Base-by-base conservation (phyloP, 108 stramenopile genomes). In the Pseudonitzschia multiseries region DNA sequence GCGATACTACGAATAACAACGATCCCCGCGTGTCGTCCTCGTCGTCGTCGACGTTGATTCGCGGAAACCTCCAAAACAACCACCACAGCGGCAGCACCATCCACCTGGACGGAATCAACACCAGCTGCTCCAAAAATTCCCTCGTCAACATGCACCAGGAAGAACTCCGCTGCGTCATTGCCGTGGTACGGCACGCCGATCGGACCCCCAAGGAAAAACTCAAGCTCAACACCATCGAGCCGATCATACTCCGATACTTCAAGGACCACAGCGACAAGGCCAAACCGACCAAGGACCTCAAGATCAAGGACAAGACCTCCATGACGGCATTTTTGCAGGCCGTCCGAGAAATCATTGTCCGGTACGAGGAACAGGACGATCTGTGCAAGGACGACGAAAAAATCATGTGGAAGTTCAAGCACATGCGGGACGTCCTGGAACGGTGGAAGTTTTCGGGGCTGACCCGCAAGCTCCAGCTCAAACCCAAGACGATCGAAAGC, bases 191-290 rank as follows among this genome's bases (percentile, higher is more conserved):
- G 15, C 99, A 99, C 74, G 99, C 97, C 9, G 99, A 99, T 77
- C 75, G 99, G 29, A 98, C 98, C 15, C 99, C 99, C 17, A 99
- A 99, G 83, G 98, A 98, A 74, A 99, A 99, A 80, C 87, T 99
- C 52, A 99, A 99, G 86, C 88, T 98, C 62, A 89, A 93, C 69
- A 92, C 92, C 68, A 73, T 77, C 14, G 87, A 93, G 62, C 93
- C 89, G 12, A 78, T 71, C 26, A 84, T 94, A 31, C 65, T 99
- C 22, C 72, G 83, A 42, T 95, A 95, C 76, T 96, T 93, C 64
- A 82, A 89, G 53, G 77, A 86, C 31, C 85, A 92, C 48, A 59
- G 71, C 29, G 70, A 84, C 24, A 27, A 26, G 31, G n/a, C 2
- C 8, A 87, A 89, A 60, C 83, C 87, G 40, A 82, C 76, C 42